Evolutionary conservation across 768 basidiomycete species (phyloP), one percentile per base, ranked within the genome.

Genomic region (Calocybe cyanea): DNA sequence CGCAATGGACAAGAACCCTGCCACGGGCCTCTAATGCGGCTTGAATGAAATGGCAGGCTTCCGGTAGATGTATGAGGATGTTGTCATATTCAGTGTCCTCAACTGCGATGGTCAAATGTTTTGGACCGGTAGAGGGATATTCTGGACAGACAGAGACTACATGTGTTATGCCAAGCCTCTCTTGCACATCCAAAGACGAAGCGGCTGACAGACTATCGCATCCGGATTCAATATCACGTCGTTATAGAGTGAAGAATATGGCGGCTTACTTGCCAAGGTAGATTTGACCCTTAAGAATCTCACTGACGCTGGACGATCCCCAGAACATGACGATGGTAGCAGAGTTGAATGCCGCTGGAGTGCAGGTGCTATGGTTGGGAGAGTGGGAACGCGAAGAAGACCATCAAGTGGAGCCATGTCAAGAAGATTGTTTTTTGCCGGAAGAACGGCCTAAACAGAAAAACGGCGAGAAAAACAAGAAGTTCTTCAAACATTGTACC

Each of bases 1-100:
- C 67, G 57, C 86, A 88, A 50, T 88, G 86, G 10, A 87, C 80
- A 8, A 88, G 72, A 4, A 87, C 77, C 37, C 66, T 71, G 0
- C 83, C 83, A 19, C 75, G 73, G 1, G 57, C 31, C 7, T 65
- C 59, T 32, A 88, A 52, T 3, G 85, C 82, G 17, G 67, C 50
- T 52, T 83, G 71, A 23, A 89, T 86, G 59, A 86, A 89, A 11
- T 56, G 61, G 55, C 81, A 83, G 8, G 80, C 71, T 14, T 59
- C 48, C 2, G 82, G 78, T 2, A 89, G 66, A 53, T 84, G 74
- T n/a, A 82, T 78, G 13, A 87, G 75, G 19, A 89, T 69, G 33
- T 78, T 68, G 17, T 71, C 70, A 47, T 73, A 73, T 46, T 76
- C 75, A 11, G 66, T 61, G 49, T 78, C 75, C 10, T 73, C 57